Conservation (phyloP, 2,329 filamentous ascomycete species). For the Coniochaeta sp. region DNA sequence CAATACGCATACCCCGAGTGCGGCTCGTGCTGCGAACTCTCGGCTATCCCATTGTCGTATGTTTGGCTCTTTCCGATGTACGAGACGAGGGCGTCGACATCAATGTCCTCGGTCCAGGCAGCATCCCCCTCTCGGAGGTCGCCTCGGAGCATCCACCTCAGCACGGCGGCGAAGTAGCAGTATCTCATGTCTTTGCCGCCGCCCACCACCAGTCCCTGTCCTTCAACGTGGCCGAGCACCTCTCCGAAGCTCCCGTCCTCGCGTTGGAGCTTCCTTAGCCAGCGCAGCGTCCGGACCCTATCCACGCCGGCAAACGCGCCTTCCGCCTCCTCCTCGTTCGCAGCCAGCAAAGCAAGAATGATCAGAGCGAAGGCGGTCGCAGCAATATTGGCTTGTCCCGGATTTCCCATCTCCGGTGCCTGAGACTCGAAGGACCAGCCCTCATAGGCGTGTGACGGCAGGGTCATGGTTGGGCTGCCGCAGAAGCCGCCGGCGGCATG, state of each 20-base stretch:
- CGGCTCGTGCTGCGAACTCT: slow-evolving; percentile 71
- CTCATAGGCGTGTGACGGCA: slow-evolving; percentile 23
- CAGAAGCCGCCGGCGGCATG: slow-evolving; percentile 83
- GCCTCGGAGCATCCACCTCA: slow-evolving; percentile 75
- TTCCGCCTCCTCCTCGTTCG: slow-evolving; percentile 24
- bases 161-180: slow-evolving; percentile 75
- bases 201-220: slow-evolving; percentile 42
- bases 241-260: slow-evolving; percentile 89
- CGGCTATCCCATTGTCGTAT: slow-evolving; percentile 79
- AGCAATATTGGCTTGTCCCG: slow-evolving; percentile 62
- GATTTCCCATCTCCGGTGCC: slow-evolving; percentile 35
- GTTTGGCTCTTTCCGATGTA: slow-evolving; percentile 68
- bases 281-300: slow-evolving; percentile 58
- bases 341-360: slow-evolving; percentile 50
- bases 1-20: slow-evolving; percentile 92
- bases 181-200: slow-evolving; percentile 83
- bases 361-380: slow-evolving; percentile 86
- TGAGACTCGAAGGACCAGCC: slow-evolving; percentile 22
- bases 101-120: slow-evolving; percentile 60
- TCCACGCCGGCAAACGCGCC: slow-evolving; percentile 56
- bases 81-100: slow-evolving; percentile 60
- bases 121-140: slow-evolving; percentile 40
- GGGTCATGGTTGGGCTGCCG: slow-evolving; percentile 65
- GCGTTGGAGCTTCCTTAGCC: slow-evolving; percentile 72
- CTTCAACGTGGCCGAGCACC: slow-evolving; percentile 47